Conservation (phyloP, 2,329 filamentous ascomycete species). For the Monilinia fructicola region DNA sequence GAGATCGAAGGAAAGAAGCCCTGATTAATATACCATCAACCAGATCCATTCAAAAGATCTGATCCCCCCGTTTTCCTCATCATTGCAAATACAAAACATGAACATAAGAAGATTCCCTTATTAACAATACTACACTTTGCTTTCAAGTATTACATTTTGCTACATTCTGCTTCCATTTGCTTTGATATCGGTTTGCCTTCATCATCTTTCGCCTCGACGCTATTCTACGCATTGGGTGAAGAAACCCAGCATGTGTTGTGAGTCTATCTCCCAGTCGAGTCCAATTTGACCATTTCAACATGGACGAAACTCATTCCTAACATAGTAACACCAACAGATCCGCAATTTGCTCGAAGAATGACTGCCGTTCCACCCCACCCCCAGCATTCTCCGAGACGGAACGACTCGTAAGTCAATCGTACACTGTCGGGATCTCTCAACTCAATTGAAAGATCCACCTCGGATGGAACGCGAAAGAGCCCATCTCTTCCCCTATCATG, state of each 20-base stretch:
- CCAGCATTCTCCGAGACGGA: neutral
- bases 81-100: neutral
- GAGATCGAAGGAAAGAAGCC: neutral
- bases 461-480: neutral
- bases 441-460: too few relatives aligned
- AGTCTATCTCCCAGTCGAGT: neutral
- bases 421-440: too few relatives aligned
- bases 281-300: neutral
- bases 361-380: neutral
- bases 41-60: neutral
- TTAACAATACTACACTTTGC: neutral
- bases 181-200: neutral
- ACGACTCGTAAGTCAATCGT: constrained; percentile 5
- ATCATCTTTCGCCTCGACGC: neutral
- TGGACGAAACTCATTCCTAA: neutral
- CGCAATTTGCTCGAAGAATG: constrained; percentile 1
- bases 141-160: neutral
- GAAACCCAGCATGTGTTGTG: neutral
- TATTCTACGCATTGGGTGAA: neutral
- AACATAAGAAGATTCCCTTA: neutral
- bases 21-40: neutral
- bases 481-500: too few relatives aligned
- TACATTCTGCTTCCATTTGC: neutral
- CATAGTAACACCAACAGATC: neutral
- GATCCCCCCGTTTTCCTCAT: neutral